Evolutionary conservation across 2,329 filamentous ascomycete genomes (phyloP).

Genomic region (Phyllachora maydis): DNA sequence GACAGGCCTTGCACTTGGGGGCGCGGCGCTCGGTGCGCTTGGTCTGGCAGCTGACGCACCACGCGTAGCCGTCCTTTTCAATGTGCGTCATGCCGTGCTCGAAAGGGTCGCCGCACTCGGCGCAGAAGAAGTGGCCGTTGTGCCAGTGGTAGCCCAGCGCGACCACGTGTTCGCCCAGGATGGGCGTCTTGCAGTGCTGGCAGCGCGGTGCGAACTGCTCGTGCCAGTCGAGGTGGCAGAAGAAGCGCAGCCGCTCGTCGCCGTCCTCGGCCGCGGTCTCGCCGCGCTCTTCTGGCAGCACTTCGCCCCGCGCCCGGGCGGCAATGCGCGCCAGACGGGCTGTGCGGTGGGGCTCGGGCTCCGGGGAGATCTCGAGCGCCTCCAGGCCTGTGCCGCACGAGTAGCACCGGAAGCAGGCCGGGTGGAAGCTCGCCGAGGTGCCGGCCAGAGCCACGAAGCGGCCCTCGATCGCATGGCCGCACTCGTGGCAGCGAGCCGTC

Average conservation of each 20-base stretch:
- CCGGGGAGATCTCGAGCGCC: constrained; percentile 88
- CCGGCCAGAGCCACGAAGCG: constrained; percentile 74
- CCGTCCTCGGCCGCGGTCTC: constrained; percentile 50
- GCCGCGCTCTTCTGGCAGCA: constrained; percentile 39
- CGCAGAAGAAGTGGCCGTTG: constrained; percentile 95
- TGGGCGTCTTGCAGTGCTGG: constrained; percentile 91
- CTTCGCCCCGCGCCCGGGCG: constrained; percentile 34
- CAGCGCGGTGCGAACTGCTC: constrained; percentile 83
- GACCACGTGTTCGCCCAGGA: constrained; percentile 84
- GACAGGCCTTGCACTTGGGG: constrained; percentile 74
- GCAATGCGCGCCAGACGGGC: constrained; percentile 57
- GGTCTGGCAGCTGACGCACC: constrained; percentile 87
- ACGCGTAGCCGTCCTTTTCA: constrained; percentile 93
- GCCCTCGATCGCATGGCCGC: constrained; percentile 66
- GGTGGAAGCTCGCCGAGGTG: constrained; percentile 59
- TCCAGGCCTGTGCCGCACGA: constrained; percentile 76
- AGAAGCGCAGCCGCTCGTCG: constrained; percentile 63
- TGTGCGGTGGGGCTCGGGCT: constrained; percentile 51
- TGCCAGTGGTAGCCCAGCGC: constrained; percentile 95
- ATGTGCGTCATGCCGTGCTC: constrained; percentile 50
- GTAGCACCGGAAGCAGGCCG: constrained; percentile 80
- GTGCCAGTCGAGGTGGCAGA: constrained; percentile 97
- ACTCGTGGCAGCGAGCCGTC: constrained; percentile 67
- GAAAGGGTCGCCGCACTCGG: constrained; percentile 94
- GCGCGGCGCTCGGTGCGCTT: constrained; percentile 75